Evolutionary conservation across 345 rosid species (phyloP).

Genomic region (Brassica nigra): DNA sequence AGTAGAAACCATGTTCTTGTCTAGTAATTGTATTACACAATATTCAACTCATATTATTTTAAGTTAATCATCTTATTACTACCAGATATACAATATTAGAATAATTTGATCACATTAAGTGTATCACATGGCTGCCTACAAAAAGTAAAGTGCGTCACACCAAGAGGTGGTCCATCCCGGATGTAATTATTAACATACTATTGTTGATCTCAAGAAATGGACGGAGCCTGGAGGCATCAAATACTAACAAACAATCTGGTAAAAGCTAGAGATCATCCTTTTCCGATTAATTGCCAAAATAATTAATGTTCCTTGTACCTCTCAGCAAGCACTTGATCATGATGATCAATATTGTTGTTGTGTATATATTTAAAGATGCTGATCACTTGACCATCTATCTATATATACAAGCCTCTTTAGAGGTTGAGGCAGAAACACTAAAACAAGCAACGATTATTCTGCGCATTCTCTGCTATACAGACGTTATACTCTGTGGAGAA

Average conservation of each 20-base stretch:
- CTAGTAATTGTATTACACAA: neutral
- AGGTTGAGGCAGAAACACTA: neutral
- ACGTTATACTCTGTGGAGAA: neutral
- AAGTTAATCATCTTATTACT: neutral
- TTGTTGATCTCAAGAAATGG: neutral
- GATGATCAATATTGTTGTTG: neutral
- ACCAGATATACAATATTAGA: neutral
- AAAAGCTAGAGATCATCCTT: neutral
- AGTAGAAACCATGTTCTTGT: slow-evolving; percentile 15
- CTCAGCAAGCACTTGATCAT: neutral
- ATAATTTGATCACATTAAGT: neutral
- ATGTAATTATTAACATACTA: neutral
- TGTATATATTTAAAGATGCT: too few relatives aligned
- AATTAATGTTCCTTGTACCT: neutral
- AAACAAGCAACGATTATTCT: neutral
- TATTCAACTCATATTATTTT: neutral
- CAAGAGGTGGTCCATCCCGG: neutral
- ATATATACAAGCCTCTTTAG: neutral
- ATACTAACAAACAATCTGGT: neutral
- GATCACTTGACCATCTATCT: too few relatives aligned
- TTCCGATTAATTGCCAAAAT: neutral
- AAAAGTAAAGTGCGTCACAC: neutral
- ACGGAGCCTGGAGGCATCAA: neutral
- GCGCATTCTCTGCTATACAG: neutral
- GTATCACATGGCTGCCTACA: neutral